phyloP scores from a whole-genome alignment of 345 rosid species.

The Populus davidiana region DNA sequence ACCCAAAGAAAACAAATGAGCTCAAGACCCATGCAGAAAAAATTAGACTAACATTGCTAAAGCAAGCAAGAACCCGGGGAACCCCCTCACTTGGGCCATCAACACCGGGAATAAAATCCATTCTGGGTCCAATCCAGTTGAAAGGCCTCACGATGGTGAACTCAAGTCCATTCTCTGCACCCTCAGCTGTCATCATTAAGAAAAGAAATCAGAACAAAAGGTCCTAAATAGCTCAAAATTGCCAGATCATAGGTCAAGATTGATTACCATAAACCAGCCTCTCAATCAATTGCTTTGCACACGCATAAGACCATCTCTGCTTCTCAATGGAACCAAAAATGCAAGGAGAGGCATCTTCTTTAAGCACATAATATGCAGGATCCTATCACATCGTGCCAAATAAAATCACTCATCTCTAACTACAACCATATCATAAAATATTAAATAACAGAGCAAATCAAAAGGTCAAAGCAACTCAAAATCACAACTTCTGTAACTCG shows the following conservation, averaged over 20 bases:
- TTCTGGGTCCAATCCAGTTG: constrained; percentile 99
- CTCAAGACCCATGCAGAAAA: background rate
- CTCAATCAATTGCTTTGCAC: constrained; percentile 98
- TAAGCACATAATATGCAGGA: constrained; percentile 80
- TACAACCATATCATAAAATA: background rate
- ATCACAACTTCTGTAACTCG: background rate
- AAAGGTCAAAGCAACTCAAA: background rate
- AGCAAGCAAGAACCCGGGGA: constrained; percentile 96
- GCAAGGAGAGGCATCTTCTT: constrained; percentile 91
- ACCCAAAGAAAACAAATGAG: background rate
- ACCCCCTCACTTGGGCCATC: constrained; percentile 99
- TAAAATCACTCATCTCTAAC: background rate
- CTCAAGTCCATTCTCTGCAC: constrained; percentile 85
- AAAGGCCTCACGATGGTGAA: constrained; percentile 98
- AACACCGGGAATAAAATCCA: constrained; percentile 98
- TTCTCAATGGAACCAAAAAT: constrained; percentile 96
- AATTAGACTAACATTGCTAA: constrained; percentile 72
- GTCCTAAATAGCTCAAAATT: background rate
- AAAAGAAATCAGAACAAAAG: constrained; percentile 2
- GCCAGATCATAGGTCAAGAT: constrained; percentile 2
- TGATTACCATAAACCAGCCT: constrained; percentile 81
- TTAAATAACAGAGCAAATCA: background rate
- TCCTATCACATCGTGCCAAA: constrained; percentile 51
- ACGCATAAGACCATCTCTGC: constrained; percentile 99
- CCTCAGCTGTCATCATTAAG: constrained; percentile 67